Evolutionary conservation across 108 stramenopile genomes (phyloP).

Genomic region (Asterionellopsis glacialis): DNA sequence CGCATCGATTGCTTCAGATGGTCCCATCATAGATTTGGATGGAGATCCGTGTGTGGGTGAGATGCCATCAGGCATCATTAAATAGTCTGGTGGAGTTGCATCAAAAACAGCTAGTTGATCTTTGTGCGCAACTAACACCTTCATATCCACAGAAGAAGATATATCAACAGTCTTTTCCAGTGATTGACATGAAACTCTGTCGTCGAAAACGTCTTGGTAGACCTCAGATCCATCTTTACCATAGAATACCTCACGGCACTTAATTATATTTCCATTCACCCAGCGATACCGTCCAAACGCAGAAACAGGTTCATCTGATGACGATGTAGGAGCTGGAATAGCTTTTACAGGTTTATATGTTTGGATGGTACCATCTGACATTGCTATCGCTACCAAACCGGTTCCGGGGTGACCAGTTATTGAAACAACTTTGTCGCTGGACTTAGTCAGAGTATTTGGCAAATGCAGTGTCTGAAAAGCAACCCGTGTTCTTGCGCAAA

Average conservation of each 20-base stretch:
- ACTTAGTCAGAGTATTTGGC: conserved; percentile 4
- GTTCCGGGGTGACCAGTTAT: conserved; percentile 25
- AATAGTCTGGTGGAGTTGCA: conserved; percentile 8
- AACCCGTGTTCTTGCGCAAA: conserved; percentile 60
- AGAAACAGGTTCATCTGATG: neutral
- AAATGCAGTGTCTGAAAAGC: conserved; percentile 49
- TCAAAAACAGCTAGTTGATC: conserved; percentile 72
- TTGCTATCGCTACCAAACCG: conserved; percentile 25
- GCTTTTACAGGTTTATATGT: conserved; percentile 27
- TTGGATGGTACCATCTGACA: conserved; percentile 28
- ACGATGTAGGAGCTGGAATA: conserved; percentile 8
- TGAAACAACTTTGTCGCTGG: conserved; percentile 15
- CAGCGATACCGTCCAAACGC: conserved; percentile 25
- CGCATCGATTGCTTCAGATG: conserved; percentile 16
- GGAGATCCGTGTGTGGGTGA: neutral
- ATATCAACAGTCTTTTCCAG: conserved; percentile 14
- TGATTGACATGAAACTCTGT: neutral
- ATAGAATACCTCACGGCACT: conserved; percentile 26
- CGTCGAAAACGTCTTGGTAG: neutral
- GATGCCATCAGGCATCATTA: neutral
- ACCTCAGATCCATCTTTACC: neutral
- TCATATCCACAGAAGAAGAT: conserved; percentile 26
- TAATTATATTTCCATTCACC: conserved; percentile 22
- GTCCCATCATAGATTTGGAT: neutral
- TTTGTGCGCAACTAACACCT: conserved; percentile 54